A percentile compares a stretch with the other conserved stretches of the same genome.
These are phyloP conservation scores for Trichoderma asperellum DNA, from an alignment of 2,329 filamentous ascomycete species.

Conservation along the genomic window DNA sequence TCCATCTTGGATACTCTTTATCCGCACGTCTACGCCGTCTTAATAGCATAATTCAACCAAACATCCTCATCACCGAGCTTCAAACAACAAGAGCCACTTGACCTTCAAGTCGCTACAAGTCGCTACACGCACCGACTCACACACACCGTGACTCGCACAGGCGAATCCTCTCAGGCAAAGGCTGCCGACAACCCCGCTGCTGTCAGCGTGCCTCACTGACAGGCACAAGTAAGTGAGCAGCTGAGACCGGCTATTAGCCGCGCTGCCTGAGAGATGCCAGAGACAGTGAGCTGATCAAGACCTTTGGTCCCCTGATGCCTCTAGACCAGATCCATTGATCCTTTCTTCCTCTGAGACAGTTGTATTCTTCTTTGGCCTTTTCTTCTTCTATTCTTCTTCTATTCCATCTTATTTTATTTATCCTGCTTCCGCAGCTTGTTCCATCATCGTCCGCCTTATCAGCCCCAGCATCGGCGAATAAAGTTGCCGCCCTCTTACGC, in stretches of 20 bases:
- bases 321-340: not conserved
- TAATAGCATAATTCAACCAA: not conserved
- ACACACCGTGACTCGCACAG: not conserved
- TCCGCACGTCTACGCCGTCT: not conserved
- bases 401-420: not conserved
- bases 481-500: not conserved
- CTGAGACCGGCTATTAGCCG: conserved; percentile 21
- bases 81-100: not conserved
- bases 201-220: conserved; percentile 2
- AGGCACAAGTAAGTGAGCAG: conserved; percentile 10
- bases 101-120: not conserved
- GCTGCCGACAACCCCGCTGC: not conserved
- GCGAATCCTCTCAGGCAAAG: not conserved
- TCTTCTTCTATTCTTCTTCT: not conserved
- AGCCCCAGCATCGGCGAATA: not conserved
- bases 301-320: conserved; percentile 1
- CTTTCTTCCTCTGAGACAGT: not conserved
- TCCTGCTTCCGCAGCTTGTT: not conserved
- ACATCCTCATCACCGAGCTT: not conserved
- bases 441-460: not conserved
- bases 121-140: not conserved
- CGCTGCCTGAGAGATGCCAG: conserved; percentile 2
- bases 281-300: conserved; percentile 16
- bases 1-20: not conserved
- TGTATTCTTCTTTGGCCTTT: too few relatives aligned